phyloP scores from a whole-genome alignment of 108 stramenopile genomes.

The Epithemia pelagica region DNA sequence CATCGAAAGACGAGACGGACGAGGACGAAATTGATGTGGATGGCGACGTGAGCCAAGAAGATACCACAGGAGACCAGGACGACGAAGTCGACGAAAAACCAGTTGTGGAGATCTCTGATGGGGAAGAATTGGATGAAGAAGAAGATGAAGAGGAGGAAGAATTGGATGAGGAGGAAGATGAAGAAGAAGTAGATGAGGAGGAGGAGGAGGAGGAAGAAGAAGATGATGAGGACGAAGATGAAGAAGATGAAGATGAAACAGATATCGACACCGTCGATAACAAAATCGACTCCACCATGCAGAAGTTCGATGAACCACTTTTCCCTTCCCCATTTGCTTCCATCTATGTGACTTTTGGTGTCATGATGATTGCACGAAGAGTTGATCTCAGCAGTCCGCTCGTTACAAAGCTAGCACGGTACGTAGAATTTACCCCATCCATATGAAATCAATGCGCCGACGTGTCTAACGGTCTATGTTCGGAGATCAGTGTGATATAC shows the following conservation, averaged over 20 bases:
- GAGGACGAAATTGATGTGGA: too few relatives aligned
- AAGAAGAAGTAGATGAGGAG: conserved; percentile 11
- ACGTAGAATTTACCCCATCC: conserved; percentile 1
- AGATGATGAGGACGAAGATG: conserved; percentile 8
- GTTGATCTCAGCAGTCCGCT: conserved; percentile 44
- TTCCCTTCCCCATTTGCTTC: conserved; percentile 11
- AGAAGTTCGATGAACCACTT: conserved; percentile 19
- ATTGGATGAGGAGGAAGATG: neutral
- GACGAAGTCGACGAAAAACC: too few relatives aligned
- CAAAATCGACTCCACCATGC: neutral
- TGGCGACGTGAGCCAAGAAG: too few relatives aligned
- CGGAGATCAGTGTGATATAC: conserved; percentile 35
- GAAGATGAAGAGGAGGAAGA: conserved; percentile 4
- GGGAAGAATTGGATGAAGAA: too few relatives aligned
- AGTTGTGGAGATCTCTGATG: too few relatives aligned
- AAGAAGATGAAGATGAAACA: conserved; percentile 12
- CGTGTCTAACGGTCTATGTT: neutral
- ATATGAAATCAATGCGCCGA: neutral
- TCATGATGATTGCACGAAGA: conserved; percentile 48
- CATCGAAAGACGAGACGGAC: too few relatives aligned
- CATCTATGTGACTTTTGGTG: conserved; percentile 38
- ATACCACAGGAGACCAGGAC: too few relatives aligned
- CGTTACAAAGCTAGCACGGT: conserved; percentile 43
- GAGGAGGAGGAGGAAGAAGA: conserved; percentile 11
- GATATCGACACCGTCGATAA: neutral